A percentile compares a stretch with the other conserved stretches of the same genome.
Conservation (phyloP, 1,284 basidiomycete species). For the Trametes versicolor region DNA sequence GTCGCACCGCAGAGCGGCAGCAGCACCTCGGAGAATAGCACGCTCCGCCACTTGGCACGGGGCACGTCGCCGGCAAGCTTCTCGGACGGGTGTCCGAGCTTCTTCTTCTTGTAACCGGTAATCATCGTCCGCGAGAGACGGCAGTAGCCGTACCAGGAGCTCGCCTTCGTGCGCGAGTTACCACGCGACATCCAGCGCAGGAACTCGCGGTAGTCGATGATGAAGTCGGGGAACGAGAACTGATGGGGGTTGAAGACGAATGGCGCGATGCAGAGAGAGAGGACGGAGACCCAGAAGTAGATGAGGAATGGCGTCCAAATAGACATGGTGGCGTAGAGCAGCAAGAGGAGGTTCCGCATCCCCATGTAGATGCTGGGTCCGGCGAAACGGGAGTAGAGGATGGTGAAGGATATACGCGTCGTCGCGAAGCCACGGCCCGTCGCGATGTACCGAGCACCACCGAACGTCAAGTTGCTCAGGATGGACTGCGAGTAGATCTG, state of each 20-base stretch:
- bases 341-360: conserved; percentile 88
- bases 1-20: conserved; percentile 83
- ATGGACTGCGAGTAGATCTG: conserved; percentile 98
- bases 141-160: conserved; percentile 99
- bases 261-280: conserved; percentile 92
- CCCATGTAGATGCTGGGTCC: conserved; percentile 99
- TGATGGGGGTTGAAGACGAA: conserved; percentile 99
- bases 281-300: conserved; percentile 96
- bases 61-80: conserved; percentile 94
- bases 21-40: conserved; percentile 88
- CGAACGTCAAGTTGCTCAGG: conserved; percentile 93
- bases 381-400: conserved; percentile 96
- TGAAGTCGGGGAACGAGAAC: conserved; percentile 94
- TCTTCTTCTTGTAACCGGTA: conserved; percentile 98
- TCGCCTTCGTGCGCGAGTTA: conserved; percentile 93
- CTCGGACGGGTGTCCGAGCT: conserved; percentile 94
- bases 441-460: conserved; percentile 96
- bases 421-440: conserved; percentile 98
- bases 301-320: conserved; percentile 94
- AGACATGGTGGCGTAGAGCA: conserved; percentile 90
- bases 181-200: conserved; percentile 98
- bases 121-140: conserved; percentile 95
- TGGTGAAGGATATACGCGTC: conserved; percentile 92
- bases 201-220: conserved; percentile 98
- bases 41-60: conserved; percentile 87